These are phyloP conservation scores for Candida tibetensis DNA, from an alignment of 805 yeast genomes.

Conservation along the genomic window DNA sequence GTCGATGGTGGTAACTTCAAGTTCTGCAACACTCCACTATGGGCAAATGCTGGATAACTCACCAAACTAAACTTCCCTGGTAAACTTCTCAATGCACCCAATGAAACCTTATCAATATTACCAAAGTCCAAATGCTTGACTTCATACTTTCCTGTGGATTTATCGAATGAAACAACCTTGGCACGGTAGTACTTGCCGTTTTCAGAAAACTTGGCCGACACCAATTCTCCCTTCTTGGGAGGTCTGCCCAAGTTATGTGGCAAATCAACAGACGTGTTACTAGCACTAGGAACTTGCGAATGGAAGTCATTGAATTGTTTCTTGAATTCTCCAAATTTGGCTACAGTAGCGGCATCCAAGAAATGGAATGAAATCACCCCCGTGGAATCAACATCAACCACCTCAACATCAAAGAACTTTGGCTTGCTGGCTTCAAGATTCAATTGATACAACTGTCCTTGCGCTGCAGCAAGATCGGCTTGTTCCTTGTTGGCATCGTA, in stretches of 20 bases:
- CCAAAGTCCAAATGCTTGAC: constrained; percentile 67
- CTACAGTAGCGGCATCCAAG: constrained; percentile 35
- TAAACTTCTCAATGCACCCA: constrained; percentile 47
- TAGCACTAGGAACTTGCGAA: constrained; percentile 34
- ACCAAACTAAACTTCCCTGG: constrained; percentile 47
- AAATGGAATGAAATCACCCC: constrained; percentile 49
- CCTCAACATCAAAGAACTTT: constrained; percentile 49
- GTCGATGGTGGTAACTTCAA: constrained; percentile 56
- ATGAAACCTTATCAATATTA: constrained; percentile 44
- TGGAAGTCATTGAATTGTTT: constrained; percentile 46
- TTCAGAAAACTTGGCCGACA: constrained; percentile 52
- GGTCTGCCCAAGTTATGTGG: constrained; percentile 37
- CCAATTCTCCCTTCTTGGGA: constrained; percentile 56
- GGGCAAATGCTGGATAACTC: constrained; percentile 52
- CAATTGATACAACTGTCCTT: constrained; percentile 18
- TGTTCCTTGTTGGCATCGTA: constrained; percentile 45
- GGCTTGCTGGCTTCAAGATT: constrained; percentile 31
- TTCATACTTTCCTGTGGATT: constrained; percentile 39
- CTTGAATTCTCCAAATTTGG: constrained; percentile 43
- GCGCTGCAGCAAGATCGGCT: constrained; percentile 25
- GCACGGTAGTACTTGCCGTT: constrained; percentile 61
- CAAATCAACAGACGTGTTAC: constrained; percentile 34
- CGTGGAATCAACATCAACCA: constrained; percentile 45
- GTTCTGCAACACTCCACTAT: constrained; percentile 50
- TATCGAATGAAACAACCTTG: constrained; percentile 46